Evolutionary conservation across 2,329 filamentous ascomycete species (phyloP).

Genomic region (Rhynchosporium graminicola): DNA sequence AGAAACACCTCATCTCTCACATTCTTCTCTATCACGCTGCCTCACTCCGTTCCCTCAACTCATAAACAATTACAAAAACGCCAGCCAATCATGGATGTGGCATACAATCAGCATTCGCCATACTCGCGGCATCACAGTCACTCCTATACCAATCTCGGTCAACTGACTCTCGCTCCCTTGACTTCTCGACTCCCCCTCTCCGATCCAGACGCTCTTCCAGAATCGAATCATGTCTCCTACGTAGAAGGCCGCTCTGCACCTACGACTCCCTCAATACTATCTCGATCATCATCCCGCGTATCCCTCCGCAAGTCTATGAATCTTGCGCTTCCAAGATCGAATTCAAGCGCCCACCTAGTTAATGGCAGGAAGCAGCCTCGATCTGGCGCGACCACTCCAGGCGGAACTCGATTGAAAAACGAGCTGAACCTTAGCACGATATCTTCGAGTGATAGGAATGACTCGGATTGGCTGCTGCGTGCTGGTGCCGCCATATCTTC

Average conservation of each 20-base stretch:
- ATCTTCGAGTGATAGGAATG: conserved; percentile 44
- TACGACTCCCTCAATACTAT: conserved; percentile 63
- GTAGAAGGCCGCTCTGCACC: conserved; percentile 64
- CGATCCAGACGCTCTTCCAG: conserved; percentile 50
- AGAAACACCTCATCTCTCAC: conserved; percentile 10
- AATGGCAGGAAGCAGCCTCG: conserved; percentile 32
- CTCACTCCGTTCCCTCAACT: background rate
- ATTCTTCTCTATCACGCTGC: background rate
- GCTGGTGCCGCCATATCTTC: conserved; percentile 63
- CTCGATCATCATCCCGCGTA: conserved; percentile 55
- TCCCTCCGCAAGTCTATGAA: conserved; percentile 44
- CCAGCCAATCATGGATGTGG: conserved; percentile 54
- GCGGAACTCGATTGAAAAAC: conserved; percentile 31
- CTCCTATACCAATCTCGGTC: conserved; percentile 59
- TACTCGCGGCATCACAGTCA: conserved; percentile 59
- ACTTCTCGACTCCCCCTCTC: conserved; percentile 61
- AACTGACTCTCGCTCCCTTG: conserved; percentile 64
- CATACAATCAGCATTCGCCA: conserved; percentile 61
- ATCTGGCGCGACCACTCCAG: conserved; percentile 35
- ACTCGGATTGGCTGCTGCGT: conserved; percentile 66
- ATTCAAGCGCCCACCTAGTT: conserved; percentile 60
- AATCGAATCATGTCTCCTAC: conserved; percentile 51
- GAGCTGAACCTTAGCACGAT: conserved; percentile 32
- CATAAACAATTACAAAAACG: background rate
- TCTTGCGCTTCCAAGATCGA: conserved; percentile 55